A percentile compares a stretch with the other conserved stretches of the same genome.
Evolutionary conservation across 1,284 basidiomycete genomes (phyloP).

Genomic region (Dichomitus squalens): DNA sequence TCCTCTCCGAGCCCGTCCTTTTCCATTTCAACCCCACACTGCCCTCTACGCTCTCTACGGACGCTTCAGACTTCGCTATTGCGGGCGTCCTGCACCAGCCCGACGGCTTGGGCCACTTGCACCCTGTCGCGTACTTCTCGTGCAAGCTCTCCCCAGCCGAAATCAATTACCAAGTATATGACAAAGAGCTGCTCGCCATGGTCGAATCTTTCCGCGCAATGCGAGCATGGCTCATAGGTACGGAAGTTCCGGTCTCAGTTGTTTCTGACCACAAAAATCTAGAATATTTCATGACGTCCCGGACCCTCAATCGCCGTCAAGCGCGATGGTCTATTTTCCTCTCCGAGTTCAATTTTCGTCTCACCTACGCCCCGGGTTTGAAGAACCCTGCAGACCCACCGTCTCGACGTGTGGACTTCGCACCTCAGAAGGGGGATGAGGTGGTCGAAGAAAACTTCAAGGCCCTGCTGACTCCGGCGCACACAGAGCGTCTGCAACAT

Average conservation of each 20-base stretch:
- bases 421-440: conserved; percentile 37
- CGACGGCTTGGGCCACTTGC: conserved; percentile 29
- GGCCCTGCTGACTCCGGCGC: conserved; percentile 25
- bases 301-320: conserved; percentile 41
- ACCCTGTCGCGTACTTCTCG: conserved; percentile 37
- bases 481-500: conserved; percentile 15
- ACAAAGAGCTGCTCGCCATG: conserved; percentile 41
- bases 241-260: conserved; percentile 27
- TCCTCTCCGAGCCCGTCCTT: conserved; percentile 34
- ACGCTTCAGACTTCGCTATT: conserved; percentile 30
- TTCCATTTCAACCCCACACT: conserved; percentile 33
- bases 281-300: conserved; percentile 36
- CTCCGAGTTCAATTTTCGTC: conserved; percentile 35
- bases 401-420: conserved; percentile 35
- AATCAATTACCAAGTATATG: conserved; percentile 21
- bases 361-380: conserved; percentile 34
- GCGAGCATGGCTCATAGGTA: conserved; percentile 35
- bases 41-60: conserved; percentile 28
- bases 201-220: conserved; percentile 36
- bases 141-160: conserved; percentile 34
- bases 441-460: conserved; percentile 15
- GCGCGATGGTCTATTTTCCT: conserved; percentile 41
- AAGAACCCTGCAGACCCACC: conserved; percentile 40
- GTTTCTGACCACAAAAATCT: conserved; percentile 40
- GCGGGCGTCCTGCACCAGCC: conserved; percentile 35